Base-by-base conservation (phyloP, 2,329 filamentous ascomycete species). In the Xylariales sp. region DNA sequence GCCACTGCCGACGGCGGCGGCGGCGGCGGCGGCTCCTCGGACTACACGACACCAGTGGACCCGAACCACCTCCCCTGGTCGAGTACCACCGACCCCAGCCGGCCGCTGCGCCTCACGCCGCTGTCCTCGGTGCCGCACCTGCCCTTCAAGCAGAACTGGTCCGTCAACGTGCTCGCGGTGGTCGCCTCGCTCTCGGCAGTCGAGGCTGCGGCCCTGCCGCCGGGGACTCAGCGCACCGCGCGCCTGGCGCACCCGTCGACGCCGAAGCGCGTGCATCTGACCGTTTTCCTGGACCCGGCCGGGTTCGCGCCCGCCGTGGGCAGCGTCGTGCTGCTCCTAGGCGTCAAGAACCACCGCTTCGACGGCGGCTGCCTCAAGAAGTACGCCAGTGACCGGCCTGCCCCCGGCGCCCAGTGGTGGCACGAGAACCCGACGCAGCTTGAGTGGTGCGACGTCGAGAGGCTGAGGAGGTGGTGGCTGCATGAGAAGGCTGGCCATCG, bases 61-160 rank as follows among this genome's bases (percentile, higher is more conserved):
- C 13, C 38, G 8, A 25, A 34, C 8, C 33, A 40, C 18, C 40
- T 42, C 3, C 59, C 68, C 3, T 63, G 61, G 41, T 59, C 66
- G 36, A 66, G 63, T 56, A 59, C 63, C 36, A 59, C 63, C 36
- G 52, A 70, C 35, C 60, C 54, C 0, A 60, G 61, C 18, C 58
- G 54, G 1, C 70, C 73, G 1, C 58, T 76, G 13, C 76, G 72
- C 45, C 67, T 78, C 19, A 77, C 73, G 0, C 61, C 62, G 4
- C 60, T 78, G 11, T 62, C 62, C 32, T 59, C 66, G 6, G 69
- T 78, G 33, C 70, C 73, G 0, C 59, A 67, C 42, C 63, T 78
- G 1, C 74, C 73, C 2, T 78, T 74, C 54, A 68, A 69, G 37
- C 72, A 77, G 41, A 78, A 78, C 50, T 79, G 73, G 74, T 70